These are phyloP conservation scores for Tolypocladium amazonense DNA, from an alignment of 2,329 filamentous ascomycete species.

Conservation along the genomic window DNA sequence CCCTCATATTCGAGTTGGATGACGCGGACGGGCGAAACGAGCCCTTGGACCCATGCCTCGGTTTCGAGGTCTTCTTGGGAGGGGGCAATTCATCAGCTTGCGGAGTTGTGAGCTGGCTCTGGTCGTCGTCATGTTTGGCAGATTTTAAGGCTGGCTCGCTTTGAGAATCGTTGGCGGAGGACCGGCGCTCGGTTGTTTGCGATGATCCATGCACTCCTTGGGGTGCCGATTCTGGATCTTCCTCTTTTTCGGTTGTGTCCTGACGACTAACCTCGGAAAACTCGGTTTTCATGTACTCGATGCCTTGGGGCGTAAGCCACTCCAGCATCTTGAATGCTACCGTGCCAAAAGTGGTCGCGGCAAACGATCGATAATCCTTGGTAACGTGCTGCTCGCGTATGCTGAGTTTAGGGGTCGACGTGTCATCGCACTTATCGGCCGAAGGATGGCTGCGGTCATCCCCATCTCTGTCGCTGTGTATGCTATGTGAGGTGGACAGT, in stretches of 20 bases:
- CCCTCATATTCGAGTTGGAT: conserved; percentile 17
- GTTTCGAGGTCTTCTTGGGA: conserved; percentile 3
- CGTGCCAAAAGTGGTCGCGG: conserved; percentile 53
- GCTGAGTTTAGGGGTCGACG: conserved; percentile 16
- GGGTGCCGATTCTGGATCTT: not conserved
- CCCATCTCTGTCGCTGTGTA: not conserved
- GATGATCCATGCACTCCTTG: not conserved
- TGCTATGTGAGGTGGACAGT: not conserved
- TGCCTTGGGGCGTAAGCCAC: conserved; percentile 53
- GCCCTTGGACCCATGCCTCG: conserved; percentile 9
- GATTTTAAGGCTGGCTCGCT: not conserved
- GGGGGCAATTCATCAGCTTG: conserved; percentile 2
- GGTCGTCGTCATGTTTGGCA: not conserved
- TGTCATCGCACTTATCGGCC: not conserved
- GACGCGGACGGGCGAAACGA: conserved; percentile 9
- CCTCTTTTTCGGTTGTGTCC: conserved; percentile 3
- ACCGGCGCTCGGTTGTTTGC: not conserved
- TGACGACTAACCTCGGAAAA: conserved; percentile 9
- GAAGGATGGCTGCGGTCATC: not conserved
- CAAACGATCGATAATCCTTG: conserved; percentile 50
- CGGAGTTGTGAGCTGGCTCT: not conserved
- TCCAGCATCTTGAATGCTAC: conserved; percentile 60
- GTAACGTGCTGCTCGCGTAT: conserved; percentile 35
- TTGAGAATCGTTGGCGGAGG: not conserved
- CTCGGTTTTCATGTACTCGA: conserved; percentile 36